Percentiles rank a stretch among this genome's conserved stretches.
These are phyloP conservation scores for Mycosphaerella sp. DNA, from an alignment of 2,329 filamentous ascomycete genomes.

Conservation along the genomic window DNA sequence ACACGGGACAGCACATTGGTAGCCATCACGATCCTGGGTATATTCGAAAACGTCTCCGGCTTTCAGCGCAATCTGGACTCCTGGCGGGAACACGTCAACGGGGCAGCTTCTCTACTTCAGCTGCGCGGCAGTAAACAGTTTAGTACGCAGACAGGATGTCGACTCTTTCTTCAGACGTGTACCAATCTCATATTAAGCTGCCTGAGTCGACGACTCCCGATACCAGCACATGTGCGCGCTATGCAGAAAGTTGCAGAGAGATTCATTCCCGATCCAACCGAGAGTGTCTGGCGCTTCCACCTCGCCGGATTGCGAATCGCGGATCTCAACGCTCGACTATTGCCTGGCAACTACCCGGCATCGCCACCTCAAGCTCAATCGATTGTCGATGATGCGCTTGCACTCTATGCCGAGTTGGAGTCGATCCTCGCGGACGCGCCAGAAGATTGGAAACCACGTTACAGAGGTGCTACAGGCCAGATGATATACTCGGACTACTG, in stretches of 20 bases:
- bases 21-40: slow-evolving; percentile 51
- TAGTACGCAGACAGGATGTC: slow-evolving; percentile 13
- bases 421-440: slow-evolving; percentile 12
- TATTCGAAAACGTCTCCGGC: slow-evolving; percentile 61
- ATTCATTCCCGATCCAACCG: slow-evolving; percentile 9
- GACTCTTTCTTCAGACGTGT: slow-evolving; percentile 14
- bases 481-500: slow-evolving; percentile 15
- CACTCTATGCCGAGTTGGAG: slow-evolving; percentile 12
- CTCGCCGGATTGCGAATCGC: slow-evolving; percentile 9
- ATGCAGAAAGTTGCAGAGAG: slow-evolving; percentile 12
- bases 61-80: slow-evolving; percentile 51
- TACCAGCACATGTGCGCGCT: slow-evolving; percentile 11
- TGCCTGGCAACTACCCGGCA: slow-evolving; percentile 14
- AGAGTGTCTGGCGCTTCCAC: slow-evolving; percentile 15
- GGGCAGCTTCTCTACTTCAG: slow-evolving; percentile 15
- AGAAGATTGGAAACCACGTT: slow-evolving; percentile 11
- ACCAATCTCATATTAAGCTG: slow-evolving; percentile 15
- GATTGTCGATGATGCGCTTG: slow-evolving; percentile 7
- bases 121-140: slow-evolving; percentile 16
- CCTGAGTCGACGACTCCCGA: slow-evolving; percentile 13
- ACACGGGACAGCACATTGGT: slow-evolving; percentile 13
- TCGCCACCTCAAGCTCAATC: slow-evolving; percentile 4
- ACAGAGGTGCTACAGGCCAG: slow-evolving; percentile 8
- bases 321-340: slow-evolving; percentile 13
- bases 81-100: slow-evolving; percentile 40